These are phyloP conservation scores for Lactarius pseudohatsudake DNA, from an alignment of 768 basidiomycete species.

Conservation along the genomic window DNA sequence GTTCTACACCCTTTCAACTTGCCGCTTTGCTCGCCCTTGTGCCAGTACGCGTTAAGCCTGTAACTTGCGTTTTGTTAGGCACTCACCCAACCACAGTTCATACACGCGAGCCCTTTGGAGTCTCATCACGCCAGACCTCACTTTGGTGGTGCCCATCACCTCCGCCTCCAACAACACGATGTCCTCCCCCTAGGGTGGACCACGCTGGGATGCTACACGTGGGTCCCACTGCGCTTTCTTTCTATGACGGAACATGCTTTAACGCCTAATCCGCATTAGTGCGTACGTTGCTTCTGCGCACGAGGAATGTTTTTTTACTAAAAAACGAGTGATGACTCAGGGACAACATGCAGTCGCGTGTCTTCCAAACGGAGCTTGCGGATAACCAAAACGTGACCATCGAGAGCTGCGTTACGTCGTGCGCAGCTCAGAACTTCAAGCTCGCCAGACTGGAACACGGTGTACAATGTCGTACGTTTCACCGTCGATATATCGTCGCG, in stretches of 20 bases:
- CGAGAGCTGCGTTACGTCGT: constrained; percentile 60
- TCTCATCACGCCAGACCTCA: constrained; percentile 5
- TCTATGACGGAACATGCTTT: constrained; percentile 28
- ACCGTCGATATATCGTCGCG: not conserved
- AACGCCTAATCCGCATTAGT: constrained; percentile 41
- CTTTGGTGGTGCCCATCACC: constrained; percentile 3
- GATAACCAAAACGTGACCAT: constrained; percentile 51
- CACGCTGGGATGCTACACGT: constrained; percentile 64
- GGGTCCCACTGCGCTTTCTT: constrained; percentile 25
- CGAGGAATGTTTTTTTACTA: not conserved
- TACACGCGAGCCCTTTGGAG: not conserved
- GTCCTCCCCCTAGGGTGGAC: constrained; percentile 56
- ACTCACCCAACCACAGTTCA: constrained; percentile 2
- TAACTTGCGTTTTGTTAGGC: not conserved
- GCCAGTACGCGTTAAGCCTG: constrained; percentile 7
- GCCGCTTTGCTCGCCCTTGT: not conserved
- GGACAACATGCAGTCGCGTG: constrained; percentile 64
- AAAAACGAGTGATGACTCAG: constrained; percentile 23
- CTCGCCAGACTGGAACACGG: constrained; percentile 70
- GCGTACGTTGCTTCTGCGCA: constrained; percentile 40
- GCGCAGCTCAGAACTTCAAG: constrained; percentile 54
- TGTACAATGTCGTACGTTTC: constrained; percentile 47
- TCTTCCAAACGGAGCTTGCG: constrained; percentile 46
- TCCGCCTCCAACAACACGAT: constrained; percentile 9
- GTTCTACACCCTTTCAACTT: constrained; percentile 9